phyloP scores from a whole-genome alignment of 139 green algal species.

The Yamagishiella unicocca region DNA sequence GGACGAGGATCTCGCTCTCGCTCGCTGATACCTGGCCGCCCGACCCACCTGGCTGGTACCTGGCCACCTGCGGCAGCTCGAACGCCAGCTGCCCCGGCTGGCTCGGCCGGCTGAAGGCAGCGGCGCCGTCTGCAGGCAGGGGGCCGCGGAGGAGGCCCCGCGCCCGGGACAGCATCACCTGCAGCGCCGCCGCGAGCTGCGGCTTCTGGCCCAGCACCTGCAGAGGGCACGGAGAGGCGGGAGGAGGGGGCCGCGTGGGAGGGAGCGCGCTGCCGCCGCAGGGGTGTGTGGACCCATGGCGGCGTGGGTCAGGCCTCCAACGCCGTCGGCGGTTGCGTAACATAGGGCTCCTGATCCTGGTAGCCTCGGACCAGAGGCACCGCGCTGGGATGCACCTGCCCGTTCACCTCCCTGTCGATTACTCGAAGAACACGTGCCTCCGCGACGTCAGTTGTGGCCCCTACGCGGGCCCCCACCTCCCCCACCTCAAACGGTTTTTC shows the following conservation, averaged over 20 bases:
- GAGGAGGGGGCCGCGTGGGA: background rate
- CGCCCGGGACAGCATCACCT: conserved; percentile 28
- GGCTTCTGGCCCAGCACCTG: conserved; percentile 29
- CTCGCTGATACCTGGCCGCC: background rate
- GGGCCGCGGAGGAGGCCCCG: conserved; percentile 41
- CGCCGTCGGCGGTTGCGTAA: too few species aligned
- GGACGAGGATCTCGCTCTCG: background rate
- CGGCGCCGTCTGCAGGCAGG: background rate
- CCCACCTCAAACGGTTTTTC: too few species aligned
- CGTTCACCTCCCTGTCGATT: too few species aligned
- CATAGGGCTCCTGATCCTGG: too few species aligned
- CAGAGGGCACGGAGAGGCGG: too few species aligned
- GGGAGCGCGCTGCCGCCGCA: background rate
- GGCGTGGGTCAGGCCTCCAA: too few species aligned
- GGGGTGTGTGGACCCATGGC: too few species aligned
- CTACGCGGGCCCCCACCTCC: too few species aligned
- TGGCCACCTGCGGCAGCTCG: conserved; percentile 78
- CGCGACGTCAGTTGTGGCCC: too few species aligned
- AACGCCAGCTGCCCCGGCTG: conserved; percentile 70
- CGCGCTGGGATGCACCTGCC: too few species aligned
- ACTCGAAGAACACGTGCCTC: too few species aligned
- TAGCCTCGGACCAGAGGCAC: too few species aligned
- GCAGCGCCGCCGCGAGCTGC: conserved; percentile 17
- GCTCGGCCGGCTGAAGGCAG: conserved; percentile 11
- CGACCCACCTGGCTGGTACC: conserved; percentile 59